A percentile compares a stretch with the other conserved stretches of the same genome.
Conservation (phyloP, 441 rosid genomes). For the Adansonia rubrostipa region DNA sequence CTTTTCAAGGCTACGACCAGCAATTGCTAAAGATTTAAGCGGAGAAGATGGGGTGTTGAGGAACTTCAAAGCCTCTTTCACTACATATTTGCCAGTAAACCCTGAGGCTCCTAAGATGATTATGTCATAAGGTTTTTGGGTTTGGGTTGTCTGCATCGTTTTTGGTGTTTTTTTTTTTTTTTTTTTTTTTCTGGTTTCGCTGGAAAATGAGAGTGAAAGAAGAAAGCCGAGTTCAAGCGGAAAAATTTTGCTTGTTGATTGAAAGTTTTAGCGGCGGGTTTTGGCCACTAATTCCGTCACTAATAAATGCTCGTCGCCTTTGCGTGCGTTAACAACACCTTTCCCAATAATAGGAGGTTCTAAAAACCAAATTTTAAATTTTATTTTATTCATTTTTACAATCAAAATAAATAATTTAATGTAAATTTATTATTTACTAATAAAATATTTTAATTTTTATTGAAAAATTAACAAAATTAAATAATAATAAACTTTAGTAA, state of each 20-base stretch:
- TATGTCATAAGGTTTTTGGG: conserved; percentile 43
- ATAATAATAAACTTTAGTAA: too few species aligned
- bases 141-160: not conserved
- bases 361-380: too few species aligned
- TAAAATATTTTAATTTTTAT: too few species aligned
- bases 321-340: too few species aligned
- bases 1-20: conserved; percentile 73
- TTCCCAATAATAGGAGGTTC: too few species aligned
- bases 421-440: too few species aligned
- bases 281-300: not conserved
- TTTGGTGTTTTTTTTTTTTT: not conserved
- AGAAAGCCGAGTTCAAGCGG: not conserved
- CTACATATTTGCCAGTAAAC: conserved; percentile 83
- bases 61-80: conserved; percentile 85
- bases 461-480: too few species aligned
- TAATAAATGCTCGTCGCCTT: too few species aligned
- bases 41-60: conserved; percentile 64
- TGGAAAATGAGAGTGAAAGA: not conserved
- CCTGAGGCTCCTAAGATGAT: conserved; percentile 75
- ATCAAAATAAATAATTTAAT: too few species aligned
- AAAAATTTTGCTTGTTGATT: not conserved
- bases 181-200: too few species aligned
- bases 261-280: not conserved
- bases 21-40: conserved; percentile 70
- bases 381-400: too few species aligned